Percentiles rank a stretch among this genome's conserved stretches.
Conservation (phyloP, 495 filamentous ascomycete genomes). For the Aspergillus avenaceus region DNA sequence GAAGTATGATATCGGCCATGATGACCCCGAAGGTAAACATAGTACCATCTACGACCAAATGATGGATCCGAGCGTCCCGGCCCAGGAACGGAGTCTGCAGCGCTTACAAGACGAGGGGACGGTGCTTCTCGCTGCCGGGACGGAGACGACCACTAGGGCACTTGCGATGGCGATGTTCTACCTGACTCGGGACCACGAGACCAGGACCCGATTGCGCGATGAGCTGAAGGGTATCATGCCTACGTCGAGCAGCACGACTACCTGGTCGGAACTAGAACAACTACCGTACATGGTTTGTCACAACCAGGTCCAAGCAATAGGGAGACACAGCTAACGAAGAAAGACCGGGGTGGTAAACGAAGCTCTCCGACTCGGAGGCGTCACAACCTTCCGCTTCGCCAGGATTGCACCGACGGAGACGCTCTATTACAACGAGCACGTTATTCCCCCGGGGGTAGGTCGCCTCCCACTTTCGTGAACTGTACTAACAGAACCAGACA, state of each 20-base stretch:
- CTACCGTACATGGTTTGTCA: slow-evolving; percentile 45
- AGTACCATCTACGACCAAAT: slow-evolving; percentile 20
- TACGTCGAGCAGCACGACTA: slow-evolving; percentile 17
- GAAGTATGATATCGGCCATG: not conserved
- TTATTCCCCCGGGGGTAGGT: slow-evolving; percentile 30
- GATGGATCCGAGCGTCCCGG: slow-evolving; percentile 17
- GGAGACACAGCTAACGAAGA: not conserved
- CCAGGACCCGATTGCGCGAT: slow-evolving; percentile 16
- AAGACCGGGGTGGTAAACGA: slow-evolving; percentile 45
- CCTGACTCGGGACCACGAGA: slow-evolving; percentile 6
- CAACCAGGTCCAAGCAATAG: not conserved
- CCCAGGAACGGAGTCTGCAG: slow-evolving; percentile 17
- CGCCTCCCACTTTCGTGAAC: slow-evolving; percentile 5
- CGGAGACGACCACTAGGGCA: slow-evolving; percentile 34
- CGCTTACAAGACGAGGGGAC: slow-evolving; percentile 38
- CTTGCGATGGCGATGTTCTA: slow-evolving; percentile 20
- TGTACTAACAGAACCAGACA: slow-evolving; percentile 21
- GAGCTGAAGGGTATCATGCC: slow-evolving; percentile 31
- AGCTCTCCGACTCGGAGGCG: slow-evolving; percentile 39
- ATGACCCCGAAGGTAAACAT: not conserved
- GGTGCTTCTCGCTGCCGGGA: slow-evolving; percentile 36
- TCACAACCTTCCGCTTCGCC: slow-evolving; percentile 32
- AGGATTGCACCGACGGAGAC: slow-evolving; percentile 35
- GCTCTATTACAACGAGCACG: slow-evolving; percentile 36
- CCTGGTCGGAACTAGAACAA: slow-evolving; percentile 42